These are phyloP conservation scores for Gardenia jasminoides DNA, from an alignment of 257 asterid species.

Conservation along the genomic window DNA sequence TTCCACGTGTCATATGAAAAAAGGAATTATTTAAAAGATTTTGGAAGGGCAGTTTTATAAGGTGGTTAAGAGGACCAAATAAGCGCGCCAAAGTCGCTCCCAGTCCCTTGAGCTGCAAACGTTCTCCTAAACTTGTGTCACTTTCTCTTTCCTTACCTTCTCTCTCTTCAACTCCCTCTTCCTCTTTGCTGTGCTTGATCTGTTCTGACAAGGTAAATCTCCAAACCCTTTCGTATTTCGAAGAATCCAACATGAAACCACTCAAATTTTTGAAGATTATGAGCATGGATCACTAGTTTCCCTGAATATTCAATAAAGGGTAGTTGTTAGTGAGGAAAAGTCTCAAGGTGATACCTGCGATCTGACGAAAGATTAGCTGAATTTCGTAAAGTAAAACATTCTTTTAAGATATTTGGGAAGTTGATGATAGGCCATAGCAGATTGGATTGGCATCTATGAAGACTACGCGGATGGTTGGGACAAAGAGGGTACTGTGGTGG, in stretches of 20 bases:
- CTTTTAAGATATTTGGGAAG: slow-evolving; percentile 23
- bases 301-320: slow-evolving; percentile 4
- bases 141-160: slow-evolving; percentile 24
- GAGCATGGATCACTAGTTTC: slow-evolving; percentile 26
- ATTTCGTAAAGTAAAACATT: slow-evolving; percentile 5
- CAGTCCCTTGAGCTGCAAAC: slow-evolving; percentile 31
- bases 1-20: not conserved
- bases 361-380: slow-evolving; percentile 17
- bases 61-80: slow-evolving; percentile 44
- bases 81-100: slow-evolving; percentile 54
- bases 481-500: slow-evolving; percentile 48
- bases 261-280: slow-evolving; percentile 21
- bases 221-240: slow-evolving; percentile 28
- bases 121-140: slow-evolving; percentile 38
- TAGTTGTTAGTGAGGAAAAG: slow-evolving; percentile 7
- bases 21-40: not conserved
- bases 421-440: slow-evolving; percentile 56
- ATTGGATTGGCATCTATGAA: slow-evolving; percentile 57
- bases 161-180: not conserved
- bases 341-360: slow-evolving; percentile 4
- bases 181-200: slow-evolving; percentile 18
- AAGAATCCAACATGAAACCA: slow-evolving; percentile 26
- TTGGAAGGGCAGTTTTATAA: slow-evolving; percentile 4
- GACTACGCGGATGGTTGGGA: slow-evolving; percentile 59
- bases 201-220: slow-evolving; percentile 24